phyloP scores from a whole-genome alignment of 2,329 filamentous ascomycete genomes.

The Colletotrichum sp. region DNA sequence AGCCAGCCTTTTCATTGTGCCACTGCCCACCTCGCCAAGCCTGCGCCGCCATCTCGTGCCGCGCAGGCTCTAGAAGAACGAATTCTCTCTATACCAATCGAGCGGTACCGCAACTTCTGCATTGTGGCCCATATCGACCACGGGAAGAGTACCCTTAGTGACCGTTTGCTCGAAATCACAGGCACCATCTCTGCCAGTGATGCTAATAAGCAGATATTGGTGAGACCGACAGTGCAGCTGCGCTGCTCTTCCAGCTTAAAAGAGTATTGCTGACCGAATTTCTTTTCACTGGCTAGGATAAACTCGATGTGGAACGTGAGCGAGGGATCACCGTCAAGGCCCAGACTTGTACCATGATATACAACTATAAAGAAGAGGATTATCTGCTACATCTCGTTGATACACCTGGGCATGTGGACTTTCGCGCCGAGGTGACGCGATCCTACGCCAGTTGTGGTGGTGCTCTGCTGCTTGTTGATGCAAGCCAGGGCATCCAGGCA shows the following conservation, averaged over 20 bases:
- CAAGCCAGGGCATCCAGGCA: slow-evolving; percentile 94
- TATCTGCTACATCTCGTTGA: slow-evolving; percentile 96
- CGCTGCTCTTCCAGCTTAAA: too few species aligned
- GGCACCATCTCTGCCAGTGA: slow-evolving; percentile 85
- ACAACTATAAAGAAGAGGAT: slow-evolving; percentile 83
- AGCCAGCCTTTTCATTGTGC: background rate
- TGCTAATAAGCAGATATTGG: slow-evolving; percentile 88
- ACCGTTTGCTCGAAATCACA: slow-evolving; percentile 90
- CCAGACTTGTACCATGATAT: slow-evolving; percentile 98
- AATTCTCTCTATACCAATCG: slow-evolving; percentile 78
- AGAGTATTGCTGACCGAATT: background rate
- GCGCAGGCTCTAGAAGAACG: slow-evolving; percentile 54
- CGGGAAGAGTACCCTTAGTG: slow-evolving; percentile 95
- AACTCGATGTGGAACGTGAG: slow-evolving; percentile 90
- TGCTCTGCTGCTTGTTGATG: slow-evolving; percentile 90
- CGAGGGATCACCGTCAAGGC: slow-evolving; percentile 98
- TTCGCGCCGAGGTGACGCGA: slow-evolving; percentile 92
- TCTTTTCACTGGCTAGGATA: slow-evolving; percentile 62
- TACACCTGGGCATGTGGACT: slow-evolving; percentile 97
- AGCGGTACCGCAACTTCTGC: slow-evolving; percentile 91
- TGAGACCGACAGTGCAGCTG: slow-evolving; percentile 23
- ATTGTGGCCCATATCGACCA: slow-evolving; percentile 99
- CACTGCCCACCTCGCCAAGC: background rate
- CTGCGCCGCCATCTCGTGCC: slow-evolving; percentile 23
- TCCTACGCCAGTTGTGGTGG: slow-evolving; percentile 97